A percentile compares a stretch with the other conserved stretches of the same genome.
phyloP scores from a whole-genome alignment of 129 eudicot species.

The Chrysanthemum seticuspe region DNA sequence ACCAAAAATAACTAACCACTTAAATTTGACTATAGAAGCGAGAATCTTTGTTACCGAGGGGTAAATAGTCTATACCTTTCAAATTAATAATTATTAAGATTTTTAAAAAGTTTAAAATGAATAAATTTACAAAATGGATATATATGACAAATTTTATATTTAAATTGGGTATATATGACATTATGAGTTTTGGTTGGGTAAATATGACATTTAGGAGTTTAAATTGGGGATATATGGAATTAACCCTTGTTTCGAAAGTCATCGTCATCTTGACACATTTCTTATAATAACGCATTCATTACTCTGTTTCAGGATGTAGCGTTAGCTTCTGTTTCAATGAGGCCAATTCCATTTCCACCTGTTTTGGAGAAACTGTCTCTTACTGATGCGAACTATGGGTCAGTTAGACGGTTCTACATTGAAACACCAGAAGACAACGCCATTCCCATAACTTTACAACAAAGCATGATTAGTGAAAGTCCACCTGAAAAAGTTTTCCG shows the following conservation, averaged over 20 bases:
- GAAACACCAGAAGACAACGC: conserved; percentile 89
- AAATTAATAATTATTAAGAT: too few relatives aligned
- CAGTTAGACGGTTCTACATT: conserved; percentile 81
- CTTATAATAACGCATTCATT: background rate
- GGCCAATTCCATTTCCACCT: conserved; percentile 88
- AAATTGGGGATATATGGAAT: too few relatives aligned
- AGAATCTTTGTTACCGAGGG: too few relatives aligned
- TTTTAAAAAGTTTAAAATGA: too few relatives aligned
- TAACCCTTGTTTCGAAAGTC: background rate
- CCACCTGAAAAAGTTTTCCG: conserved; percentile 84
- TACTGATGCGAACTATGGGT: conserved; percentile 67
- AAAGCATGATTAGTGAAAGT: conserved; percentile 54
- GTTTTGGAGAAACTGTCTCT: conserved; percentile 83
- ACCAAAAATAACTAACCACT: too few relatives aligned
- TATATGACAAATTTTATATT: too few relatives aligned
- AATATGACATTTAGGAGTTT: too few relatives aligned
- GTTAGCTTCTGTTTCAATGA: conserved; percentile 91
- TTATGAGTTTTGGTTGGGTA: too few relatives aligned
- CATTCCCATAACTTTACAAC: conserved; percentile 60
- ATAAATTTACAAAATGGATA: too few relatives aligned
- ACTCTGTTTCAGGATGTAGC: conserved; percentile 69
- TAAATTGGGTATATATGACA: too few relatives aligned
- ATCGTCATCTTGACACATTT: background rate
- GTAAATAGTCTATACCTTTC: too few relatives aligned
- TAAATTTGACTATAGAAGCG: too few relatives aligned